Conservation (phyloP, 2,329 filamentous ascomycete genomes). For the Macrophomina pseudophaseolina region DNA sequence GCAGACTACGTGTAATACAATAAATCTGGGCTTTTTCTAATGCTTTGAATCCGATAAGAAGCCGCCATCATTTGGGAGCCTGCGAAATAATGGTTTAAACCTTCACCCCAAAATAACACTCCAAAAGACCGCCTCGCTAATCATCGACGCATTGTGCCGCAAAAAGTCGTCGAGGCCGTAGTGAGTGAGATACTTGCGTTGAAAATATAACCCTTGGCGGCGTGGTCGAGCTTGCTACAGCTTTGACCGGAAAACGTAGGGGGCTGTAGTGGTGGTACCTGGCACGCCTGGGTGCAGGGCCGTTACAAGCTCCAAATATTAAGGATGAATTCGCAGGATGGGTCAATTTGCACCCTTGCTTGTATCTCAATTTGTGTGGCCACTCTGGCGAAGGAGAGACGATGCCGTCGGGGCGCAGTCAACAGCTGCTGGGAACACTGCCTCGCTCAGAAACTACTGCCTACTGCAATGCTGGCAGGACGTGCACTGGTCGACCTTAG, state of each 20-base stretch:
- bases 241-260: neutral
- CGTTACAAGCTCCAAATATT: too few relatives aligned
- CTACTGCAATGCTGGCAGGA: too few relatives aligned
- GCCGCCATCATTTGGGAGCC: too few relatives aligned
- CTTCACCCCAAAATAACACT: neutral
- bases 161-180: neutral
- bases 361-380: neutral
- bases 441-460: neutral
- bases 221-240: neutral
- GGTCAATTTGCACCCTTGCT: neutral
- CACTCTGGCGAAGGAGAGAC: neutral
- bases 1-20: neutral
- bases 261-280: neutral
- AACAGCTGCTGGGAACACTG: neutral
- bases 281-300: neutral
- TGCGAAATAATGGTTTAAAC: neutral
- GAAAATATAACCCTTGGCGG: neutral
- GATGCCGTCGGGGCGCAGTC: neutral
- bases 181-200: slow-evolving; percentile 7
- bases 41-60: too few relatives aligned
- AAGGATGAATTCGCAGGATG: neutral
- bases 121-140: neutral
- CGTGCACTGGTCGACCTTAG: too few relatives aligned
- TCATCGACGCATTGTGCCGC: neutral
- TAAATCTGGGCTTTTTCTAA: neutral